Conservation (phyloP, 805 yeast genomes). For the Lipomyces anomalus region DNA sequence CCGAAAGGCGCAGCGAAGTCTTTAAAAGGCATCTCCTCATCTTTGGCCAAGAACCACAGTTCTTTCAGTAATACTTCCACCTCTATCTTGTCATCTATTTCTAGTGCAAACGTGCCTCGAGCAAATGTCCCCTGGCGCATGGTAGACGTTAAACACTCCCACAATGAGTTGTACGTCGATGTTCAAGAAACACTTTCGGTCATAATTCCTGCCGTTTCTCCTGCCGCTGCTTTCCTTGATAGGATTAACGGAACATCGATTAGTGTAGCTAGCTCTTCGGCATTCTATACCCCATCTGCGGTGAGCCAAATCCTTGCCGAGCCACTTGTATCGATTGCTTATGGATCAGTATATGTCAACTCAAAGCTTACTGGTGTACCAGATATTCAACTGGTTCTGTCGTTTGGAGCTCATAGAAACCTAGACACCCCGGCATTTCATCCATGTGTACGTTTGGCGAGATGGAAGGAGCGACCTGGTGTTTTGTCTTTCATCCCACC, state of each 20-base stretch:
- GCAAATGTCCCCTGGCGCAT: constrained; percentile 71
- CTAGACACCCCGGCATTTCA: constrained; percentile 55
- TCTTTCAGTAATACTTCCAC: constrained; percentile 6
- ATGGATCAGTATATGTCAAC: constrained; percentile 59
- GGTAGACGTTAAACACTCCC: constrained; percentile 60
- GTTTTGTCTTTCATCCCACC: constrained; percentile 74
- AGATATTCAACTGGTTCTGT: constrained; percentile 52
- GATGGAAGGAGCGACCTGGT: constrained; percentile 47
- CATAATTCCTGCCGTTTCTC: constrained; percentile 20
- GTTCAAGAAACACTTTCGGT: constrained; percentile 49
- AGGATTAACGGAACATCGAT: constrained; percentile 2
- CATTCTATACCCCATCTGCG: constrained; percentile 26
- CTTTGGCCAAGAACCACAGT: constrained; percentile 11
- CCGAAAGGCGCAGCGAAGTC: constrained; percentile 28
- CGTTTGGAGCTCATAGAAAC: constrained; percentile 22
- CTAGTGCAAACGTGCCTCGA: constrained; percentile 18
- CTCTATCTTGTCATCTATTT: constrained; percentile 1
- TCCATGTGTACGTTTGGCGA: constrained; percentile 52
- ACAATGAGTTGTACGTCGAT: constrained; percentile 84
- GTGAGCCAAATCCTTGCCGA: constrained; percentile 19
- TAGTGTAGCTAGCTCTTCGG: constrained; percentile 21
- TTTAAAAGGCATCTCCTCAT: constrained; percentile 17
- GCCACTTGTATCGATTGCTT: constrained; percentile 37
- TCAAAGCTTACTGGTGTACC: constrained; percentile 78
- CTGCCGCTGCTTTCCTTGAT: constrained; percentile 14